A percentile compares a stretch with the other conserved stretches of the same genome.
phyloP scores from a whole-genome alignment of 106 monocot genomes.

The Allium sativum region DNA sequence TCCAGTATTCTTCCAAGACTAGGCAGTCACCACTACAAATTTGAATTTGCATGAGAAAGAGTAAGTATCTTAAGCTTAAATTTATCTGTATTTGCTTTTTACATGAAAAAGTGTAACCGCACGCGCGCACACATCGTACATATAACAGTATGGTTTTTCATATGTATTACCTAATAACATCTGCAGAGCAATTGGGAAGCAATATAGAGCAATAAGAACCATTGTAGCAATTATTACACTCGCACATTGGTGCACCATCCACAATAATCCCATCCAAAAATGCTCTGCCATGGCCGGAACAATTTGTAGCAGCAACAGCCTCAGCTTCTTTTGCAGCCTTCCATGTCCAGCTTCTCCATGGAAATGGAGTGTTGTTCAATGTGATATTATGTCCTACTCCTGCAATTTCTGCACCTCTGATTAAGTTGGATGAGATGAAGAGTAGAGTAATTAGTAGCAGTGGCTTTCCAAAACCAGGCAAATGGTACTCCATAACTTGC shows the following conservation, averaged over 20 bases:
- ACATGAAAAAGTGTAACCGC: no score
- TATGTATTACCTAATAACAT: background rate
- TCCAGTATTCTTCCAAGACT: slow-evolving; percentile 78
- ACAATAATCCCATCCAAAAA: background rate
- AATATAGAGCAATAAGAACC: background rate
- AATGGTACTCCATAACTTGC: no score
- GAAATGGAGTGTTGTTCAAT: background rate
- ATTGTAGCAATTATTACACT: background rate
- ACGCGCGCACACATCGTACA: no score
- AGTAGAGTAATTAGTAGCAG: no score
- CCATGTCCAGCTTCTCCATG: background rate
- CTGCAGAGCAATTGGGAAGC: background rate
- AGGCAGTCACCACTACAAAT: slow-evolving; percentile 50
- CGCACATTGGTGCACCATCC: background rate
- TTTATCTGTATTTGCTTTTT: no score
- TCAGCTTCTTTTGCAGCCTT: background rate
- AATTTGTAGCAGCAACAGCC: background rate
- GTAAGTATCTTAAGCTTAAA: no score
- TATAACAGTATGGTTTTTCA: no score
- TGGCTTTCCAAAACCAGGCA: no score
- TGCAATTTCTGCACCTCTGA: no score
- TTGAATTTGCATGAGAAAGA: no score
- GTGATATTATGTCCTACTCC: no score
- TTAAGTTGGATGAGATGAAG: no score
- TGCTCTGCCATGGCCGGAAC: background rate